These are phyloP conservation scores for Galeopsis tetrahit DNA, from an alignment of 257 asterid species.

Conservation along the genomic window DNA sequence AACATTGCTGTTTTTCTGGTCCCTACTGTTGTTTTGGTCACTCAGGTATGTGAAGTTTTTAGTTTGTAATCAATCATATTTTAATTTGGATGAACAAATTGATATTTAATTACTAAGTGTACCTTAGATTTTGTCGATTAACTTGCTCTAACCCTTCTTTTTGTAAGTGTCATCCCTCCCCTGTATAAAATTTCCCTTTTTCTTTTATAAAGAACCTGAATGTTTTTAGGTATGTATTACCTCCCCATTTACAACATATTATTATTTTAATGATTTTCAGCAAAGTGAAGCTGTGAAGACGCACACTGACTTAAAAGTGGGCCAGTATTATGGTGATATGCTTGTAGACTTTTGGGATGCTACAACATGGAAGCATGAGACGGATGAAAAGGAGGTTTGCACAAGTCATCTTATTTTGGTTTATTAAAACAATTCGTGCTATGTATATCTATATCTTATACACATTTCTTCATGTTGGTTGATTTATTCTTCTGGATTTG, in stretches of 20 bases:
- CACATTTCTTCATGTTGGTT: conserved; percentile 13
- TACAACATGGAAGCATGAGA: conserved; percentile 57
- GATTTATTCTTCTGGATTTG: not conserved
- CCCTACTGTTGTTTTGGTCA: conserved; percentile 75
- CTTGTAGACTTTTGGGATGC: conserved; percentile 85
- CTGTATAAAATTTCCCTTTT: not conserved
- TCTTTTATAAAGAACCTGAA: not conserved
- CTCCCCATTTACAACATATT: not conserved
- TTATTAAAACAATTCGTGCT: not conserved
- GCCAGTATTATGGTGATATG: conserved; percentile 72
- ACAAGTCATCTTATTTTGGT: conserved; percentile 2
- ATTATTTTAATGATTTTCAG: conserved; percentile 43
- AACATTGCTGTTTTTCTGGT: conserved; percentile 76
- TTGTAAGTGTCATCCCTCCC: not conserved
- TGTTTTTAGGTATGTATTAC: not conserved
- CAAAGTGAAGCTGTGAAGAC: conserved; percentile 59
- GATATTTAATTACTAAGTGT: not conserved
- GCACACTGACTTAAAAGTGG: conserved; percentile 80
- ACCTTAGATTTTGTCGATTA: not conserved
- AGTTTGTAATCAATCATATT: no score
- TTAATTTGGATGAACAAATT: not conserved
- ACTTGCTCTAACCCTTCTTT: not conserved
- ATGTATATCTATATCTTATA: not conserved
- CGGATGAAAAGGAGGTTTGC: conserved; percentile 56
- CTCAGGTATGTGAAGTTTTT: conserved; percentile 52